phyloP scores from a whole-genome alignment of 306 rosid species.

The Lagenaria siceraria region DNA sequence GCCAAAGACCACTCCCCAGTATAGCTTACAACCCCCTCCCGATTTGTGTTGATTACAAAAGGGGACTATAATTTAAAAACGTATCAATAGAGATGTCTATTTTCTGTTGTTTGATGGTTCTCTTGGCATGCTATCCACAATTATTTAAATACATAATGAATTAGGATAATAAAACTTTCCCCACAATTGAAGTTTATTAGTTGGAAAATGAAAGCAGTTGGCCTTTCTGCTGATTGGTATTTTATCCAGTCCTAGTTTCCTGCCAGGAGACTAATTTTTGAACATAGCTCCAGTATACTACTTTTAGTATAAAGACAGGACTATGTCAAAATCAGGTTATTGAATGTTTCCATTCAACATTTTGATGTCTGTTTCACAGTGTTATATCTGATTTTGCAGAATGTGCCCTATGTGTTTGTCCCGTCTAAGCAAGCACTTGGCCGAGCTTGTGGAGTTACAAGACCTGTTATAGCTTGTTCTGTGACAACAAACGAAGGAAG shows the following conservation, averaged over 20 bases:
- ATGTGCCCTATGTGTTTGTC: slow-evolving; percentile 83
- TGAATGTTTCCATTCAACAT: neutral
- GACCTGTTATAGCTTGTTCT: slow-evolving; percentile 84
- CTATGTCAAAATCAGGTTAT: neutral
- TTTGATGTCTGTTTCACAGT: neutral
- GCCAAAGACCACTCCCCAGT: neutral
- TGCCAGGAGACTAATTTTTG: neutral
- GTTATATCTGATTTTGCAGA: slow-evolving; percentile 25
- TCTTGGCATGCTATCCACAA: neutral
- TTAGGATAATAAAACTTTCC: neutral
- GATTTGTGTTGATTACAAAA: neutral
- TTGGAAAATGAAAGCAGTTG: neutral
- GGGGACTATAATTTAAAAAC: neutral
- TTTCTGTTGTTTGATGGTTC: neutral
- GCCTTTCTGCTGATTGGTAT: neutral
- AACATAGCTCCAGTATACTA: neutral
- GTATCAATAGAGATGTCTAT: neutral
- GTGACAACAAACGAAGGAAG: slow-evolving; percentile 90
- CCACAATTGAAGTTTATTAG: neutral
- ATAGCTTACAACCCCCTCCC: neutral
- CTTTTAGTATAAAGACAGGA: neutral
- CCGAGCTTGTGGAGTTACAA: slow-evolving; percentile 83
- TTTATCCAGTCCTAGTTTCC: neutral
- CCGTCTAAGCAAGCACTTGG: slow-evolving; percentile 95
- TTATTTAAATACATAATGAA: neutral